Evolutionary conservation across 208 protist genomes (phyloP).

Genomic region (Leishmania mexicana): DNA sequence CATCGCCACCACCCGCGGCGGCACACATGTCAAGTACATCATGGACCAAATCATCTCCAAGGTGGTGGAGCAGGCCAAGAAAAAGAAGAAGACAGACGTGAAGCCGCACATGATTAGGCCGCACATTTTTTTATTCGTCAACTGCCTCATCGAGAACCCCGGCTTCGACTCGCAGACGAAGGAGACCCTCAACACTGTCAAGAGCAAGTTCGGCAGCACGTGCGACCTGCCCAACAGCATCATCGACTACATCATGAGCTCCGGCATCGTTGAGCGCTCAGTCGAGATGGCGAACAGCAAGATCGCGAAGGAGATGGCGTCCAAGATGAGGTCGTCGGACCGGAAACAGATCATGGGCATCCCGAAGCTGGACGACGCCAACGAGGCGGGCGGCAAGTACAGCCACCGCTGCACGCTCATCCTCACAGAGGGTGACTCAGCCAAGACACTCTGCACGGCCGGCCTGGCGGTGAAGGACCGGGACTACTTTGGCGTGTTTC

Average conservation of each 20-base stretch:
- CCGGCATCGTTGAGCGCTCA: constrained; percentile 95
- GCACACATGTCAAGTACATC: constrained; percentile 99
- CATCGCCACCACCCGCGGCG: constrained; percentile 99
- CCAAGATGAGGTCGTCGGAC: constrained; percentile 77
- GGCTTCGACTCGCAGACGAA: constrained; percentile 99
- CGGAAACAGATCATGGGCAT: constrained; percentile 94
- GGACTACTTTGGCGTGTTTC: constrained; percentile 99
- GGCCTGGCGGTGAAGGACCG: constrained; percentile 98
- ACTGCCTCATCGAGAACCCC: constrained; percentile 99
- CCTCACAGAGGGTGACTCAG: constrained; percentile 99
- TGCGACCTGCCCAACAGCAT: constrained; percentile 96
- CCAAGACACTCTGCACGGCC: constrained; percentile 97
- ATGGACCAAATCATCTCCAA: constrained; percentile 94
- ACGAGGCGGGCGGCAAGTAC: constrained; percentile 97
- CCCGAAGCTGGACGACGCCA: constrained; percentile 99
- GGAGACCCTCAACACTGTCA: constrained; percentile 97
- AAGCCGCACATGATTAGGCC: constrained; percentile 98
- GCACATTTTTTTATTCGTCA: constrained; percentile 99
- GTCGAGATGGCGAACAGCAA: constrained; percentile 97
- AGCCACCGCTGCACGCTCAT: constrained; percentile 99
- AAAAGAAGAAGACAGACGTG: constrained; percentile 97
- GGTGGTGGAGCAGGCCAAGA: constrained; percentile 92
- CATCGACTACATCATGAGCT: constrained; percentile 95
- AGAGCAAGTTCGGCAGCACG: constrained; percentile 96
- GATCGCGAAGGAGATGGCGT: constrained; percentile 88